Evolutionary conservation across 2,329 filamentous ascomycete species (phyloP), one percentile per base, ranked within the genome.

Genomic region (Aureobasidium sp.): DNA sequence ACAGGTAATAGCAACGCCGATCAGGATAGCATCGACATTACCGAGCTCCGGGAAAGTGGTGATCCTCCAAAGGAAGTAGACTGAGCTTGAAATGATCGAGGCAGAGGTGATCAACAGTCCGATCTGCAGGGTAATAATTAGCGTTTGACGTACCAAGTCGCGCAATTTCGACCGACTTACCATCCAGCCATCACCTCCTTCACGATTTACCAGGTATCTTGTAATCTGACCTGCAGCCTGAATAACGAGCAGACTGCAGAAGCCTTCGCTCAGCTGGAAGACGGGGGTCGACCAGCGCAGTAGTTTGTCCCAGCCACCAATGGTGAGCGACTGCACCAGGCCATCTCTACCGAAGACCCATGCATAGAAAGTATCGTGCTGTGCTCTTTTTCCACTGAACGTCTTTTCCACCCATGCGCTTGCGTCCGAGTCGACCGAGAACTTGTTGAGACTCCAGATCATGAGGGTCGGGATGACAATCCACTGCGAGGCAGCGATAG

Each of bases 51-150:
- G 93, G 76, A 99, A 97, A 66, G 89, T 90, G 17, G 92, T 89
- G 60, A 97, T 91, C 63, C 94, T 85, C 90, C 92, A 97, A 57
- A 99, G 84, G 76, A 97, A 97, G 77, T 97, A 97, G 66, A 96
- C 84, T 5, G 93, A 90, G 75, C 89, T 96, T 29, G 92, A 94
- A 69, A 97, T 95, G 69, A 96, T 86, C 64, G 90, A 94, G 44
- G 91, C 92, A 0, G 93, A 96, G 63, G 94, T 79, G 63, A 95
- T 87, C 48, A 99, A 83, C 46, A 97, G 84, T 56, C 89, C 84
- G 68, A 99, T 96, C 91, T 95, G 55, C 55, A 71, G 5, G 39
- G 36, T 8, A 41, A 26, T 17, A 57, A 43, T 59, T 47, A 32
- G n/a, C 52, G 66, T 81, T 69, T 81, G 76, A 65, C 68, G 17